A percentile compares a stretch with the other conserved stretches of the same genome.
Evolutionary conservation across 257 asterid species (phyloP).

Genomic region (Parsonsia alboflavescens): DNA sequence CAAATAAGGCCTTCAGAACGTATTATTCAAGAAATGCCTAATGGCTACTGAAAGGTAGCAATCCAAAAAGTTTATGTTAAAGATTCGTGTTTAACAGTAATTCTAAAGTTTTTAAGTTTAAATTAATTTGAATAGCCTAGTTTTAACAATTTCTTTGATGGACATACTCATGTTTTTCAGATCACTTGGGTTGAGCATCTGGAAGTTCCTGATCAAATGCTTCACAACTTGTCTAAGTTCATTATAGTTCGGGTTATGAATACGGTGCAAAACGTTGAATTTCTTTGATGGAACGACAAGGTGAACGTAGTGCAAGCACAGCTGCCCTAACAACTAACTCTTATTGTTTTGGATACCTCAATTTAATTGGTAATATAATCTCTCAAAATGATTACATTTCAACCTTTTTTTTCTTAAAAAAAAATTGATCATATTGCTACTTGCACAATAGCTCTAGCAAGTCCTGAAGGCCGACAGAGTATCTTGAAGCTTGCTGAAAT

Average conservation of each 20-base stretch:
- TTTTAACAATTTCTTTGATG: background rate
- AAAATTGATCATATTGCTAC: background rate
- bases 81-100: background rate
- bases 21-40: constrained; percentile 36
- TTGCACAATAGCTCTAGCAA: background rate
- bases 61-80: background rate
- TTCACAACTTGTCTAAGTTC: constrained; percentile 36
- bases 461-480: constrained; percentile 5
- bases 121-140: too few species aligned
- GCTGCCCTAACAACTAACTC: constrained; percentile 6
- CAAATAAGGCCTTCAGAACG: constrained; percentile 62
- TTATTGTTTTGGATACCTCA: constrained; percentile 1
- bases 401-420: background rate
- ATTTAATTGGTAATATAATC: constrained; percentile 13
- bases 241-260: constrained; percentile 46
- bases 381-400: background rate
- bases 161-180: constrained; percentile 5
- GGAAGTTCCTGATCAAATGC: constrained; percentile 30
- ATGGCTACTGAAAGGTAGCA: constrained; percentile 43
- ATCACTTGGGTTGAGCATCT: constrained; percentile 59
- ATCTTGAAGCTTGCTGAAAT: constrained; percentile 23
- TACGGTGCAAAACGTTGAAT: constrained; percentile 63
- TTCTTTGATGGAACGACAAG: constrained; percentile 38
- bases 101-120: too few species aligned
- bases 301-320: constrained; percentile 31